Evolutionary conservation across 208 protist genomes (phyloP).

Genomic region (Wallacemonas sp.): DNA sequence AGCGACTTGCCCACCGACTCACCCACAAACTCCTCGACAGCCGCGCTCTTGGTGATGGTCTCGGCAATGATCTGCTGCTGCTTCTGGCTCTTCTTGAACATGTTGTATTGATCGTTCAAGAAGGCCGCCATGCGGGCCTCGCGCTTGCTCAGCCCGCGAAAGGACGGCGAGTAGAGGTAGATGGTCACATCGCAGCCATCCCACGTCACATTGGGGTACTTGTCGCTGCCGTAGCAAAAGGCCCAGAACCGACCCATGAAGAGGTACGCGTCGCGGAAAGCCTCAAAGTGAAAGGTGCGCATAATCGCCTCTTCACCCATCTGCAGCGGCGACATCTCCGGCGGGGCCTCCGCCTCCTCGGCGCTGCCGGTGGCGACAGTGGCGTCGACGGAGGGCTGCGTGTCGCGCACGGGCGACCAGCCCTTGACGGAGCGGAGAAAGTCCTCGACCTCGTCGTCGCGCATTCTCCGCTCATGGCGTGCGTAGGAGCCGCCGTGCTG

Average conservation of each 20-base stretch:
- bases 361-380: not conserved
- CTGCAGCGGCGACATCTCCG: constrained; percentile 20
- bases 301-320: constrained; percentile 75
- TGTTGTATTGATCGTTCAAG: constrained; percentile 88
- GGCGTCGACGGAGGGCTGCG: not conserved
- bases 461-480: constrained; percentile 80
- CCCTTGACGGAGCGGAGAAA: constrained; percentile 81
- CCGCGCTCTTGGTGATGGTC: constrained; percentile 29
- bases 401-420: constrained; percentile 58
- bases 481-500: constrained; percentile 85
- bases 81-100: constrained; percentile 71
- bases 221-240: constrained; percentile 85
- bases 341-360: constrained; percentile 16
- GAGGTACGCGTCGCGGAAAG: constrained; percentile 70
- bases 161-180: constrained; percentile 83
- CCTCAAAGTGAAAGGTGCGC: constrained; percentile 63
- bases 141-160: constrained; percentile 76
- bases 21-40: constrained; percentile 55
- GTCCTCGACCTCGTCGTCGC: constrained; percentile 87
- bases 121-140: constrained; percentile 84
- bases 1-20: constrained; percentile 31
- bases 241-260: constrained; percentile 86
- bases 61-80: constrained; percentile 51
- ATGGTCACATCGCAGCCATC: constrained; percentile 60
- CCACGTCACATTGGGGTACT: constrained; percentile 78